phyloP scores from a whole-genome alignment of 176 grass and related monocot genomes.

The Triticum monococcum region DNA sequence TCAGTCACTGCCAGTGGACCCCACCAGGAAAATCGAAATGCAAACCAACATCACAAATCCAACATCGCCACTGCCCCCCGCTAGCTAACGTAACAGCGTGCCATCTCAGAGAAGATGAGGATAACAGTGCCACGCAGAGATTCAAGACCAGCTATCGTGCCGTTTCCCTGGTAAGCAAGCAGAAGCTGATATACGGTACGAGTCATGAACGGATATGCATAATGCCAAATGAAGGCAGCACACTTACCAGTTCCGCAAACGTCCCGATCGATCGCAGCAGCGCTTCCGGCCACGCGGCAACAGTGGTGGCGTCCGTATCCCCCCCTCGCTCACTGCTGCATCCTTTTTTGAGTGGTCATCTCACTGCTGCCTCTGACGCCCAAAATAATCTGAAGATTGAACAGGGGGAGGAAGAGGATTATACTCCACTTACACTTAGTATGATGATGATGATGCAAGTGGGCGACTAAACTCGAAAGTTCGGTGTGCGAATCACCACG shows the following conservation, averaged over 20 bases:
- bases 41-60: background rate
- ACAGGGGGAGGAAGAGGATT: background rate
- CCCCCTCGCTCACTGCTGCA: constrained; percentile 10
- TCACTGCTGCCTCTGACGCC: constrained; percentile 15
- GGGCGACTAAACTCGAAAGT: background rate
- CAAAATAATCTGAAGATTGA: constrained; percentile 2
- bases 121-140: background rate
- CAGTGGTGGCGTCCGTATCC: constrained; percentile 14
- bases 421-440: background rate
- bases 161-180: background rate
- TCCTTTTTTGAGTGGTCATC: too few species aligned
- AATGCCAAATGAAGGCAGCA: background rate
- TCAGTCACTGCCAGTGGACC: background rate
- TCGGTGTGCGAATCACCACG: background rate
- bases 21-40: background rate
- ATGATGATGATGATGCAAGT: background rate
- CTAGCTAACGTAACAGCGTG: background rate
- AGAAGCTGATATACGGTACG: background rate
- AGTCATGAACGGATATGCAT: background rate
- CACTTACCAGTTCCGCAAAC: constrained; percentile 14
- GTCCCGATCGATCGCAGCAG: background rate
- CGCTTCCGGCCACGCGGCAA: constrained; percentile 20
- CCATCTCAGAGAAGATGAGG: background rate
- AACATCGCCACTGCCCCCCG: background rate
- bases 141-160: background rate